Percentiles rank a stretch among this genome's conserved stretches.
phyloP scores from a whole-genome alignment of 2,329 filamentous ascomycete genomes.

The Hymenoscyphus repandus region DNA sequence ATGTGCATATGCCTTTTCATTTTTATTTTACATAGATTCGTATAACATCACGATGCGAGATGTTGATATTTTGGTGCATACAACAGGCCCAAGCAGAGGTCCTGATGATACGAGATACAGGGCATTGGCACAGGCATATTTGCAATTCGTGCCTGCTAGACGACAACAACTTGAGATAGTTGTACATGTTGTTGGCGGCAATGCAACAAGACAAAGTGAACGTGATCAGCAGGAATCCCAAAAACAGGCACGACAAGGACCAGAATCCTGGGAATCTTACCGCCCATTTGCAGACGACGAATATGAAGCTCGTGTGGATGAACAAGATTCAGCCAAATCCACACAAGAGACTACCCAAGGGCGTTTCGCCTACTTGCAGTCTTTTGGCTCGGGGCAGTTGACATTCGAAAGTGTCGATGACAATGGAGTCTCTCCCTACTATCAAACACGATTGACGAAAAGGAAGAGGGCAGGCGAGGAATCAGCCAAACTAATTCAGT shows the following conservation, averaged over 20 bases:
- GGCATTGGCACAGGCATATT: constrained; percentile 28
- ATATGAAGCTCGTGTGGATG: background rate
- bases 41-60: constrained; percentile 5
- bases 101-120: constrained; percentile 30
- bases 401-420: constrained; percentile 28
- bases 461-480: constrained; percentile 2
- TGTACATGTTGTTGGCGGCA: constrained; percentile 32
- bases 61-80: constrained; percentile 31
- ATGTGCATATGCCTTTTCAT: no score
- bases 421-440: constrained; percentile 27
- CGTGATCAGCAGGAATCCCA: constrained; percentile 17
- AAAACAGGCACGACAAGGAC: constrained; percentile 16
- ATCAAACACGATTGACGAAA: constrained; percentile 14
- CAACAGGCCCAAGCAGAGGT: constrained; percentile 28
- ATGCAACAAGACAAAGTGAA: constrained; percentile 39
- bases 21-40: no score
- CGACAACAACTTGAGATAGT: constrained; percentile 8
- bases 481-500: constrained; percentile 33
- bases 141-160: constrained; percentile 24
- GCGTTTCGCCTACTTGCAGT: background rate
- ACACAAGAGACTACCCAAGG: background rate
- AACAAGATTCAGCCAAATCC: constrained; percentile 8
- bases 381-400: constrained; percentile 17
- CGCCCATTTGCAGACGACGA: constrained; percentile 12
- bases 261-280: constrained; percentile 24